phyloP scores from a whole-genome alignment of 306 rosid species.

The Trifolium repens region DNA sequence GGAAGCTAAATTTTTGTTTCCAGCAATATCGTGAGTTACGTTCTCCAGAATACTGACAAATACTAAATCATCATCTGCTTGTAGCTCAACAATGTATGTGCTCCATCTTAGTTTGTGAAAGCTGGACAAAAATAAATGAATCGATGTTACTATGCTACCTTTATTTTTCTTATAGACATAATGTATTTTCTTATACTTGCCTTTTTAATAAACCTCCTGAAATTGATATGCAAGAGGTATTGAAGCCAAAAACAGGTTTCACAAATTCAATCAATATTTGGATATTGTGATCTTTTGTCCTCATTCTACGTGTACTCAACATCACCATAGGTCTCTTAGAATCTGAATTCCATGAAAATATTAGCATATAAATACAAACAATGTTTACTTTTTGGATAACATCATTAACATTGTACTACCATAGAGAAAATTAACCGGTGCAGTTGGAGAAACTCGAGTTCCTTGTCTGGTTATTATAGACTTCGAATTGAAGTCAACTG shows the following conservation, averaged over 20 bases:
- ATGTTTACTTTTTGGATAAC: slow-evolving; percentile 15
- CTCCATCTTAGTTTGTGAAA: slow-evolving; percentile 58
- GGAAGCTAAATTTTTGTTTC: slow-evolving; percentile 85
- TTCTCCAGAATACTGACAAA: slow-evolving; percentile 76
- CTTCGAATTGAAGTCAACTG: slow-evolving; percentile 62
- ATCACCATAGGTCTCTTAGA: slow-evolving; percentile 71
- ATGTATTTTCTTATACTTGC: slow-evolving; percentile 46
- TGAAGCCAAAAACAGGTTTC: slow-evolving; percentile 87
- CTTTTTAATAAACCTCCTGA: slow-evolving; percentile 74
- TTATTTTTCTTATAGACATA: neutral
- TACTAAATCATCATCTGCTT: slow-evolving; percentile 57
- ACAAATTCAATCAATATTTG: slow-evolving; percentile 58
- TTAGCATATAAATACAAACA: slow-evolving; percentile 22
- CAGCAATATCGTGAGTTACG: slow-evolving; percentile 74
- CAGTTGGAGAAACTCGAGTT: slow-evolving; percentile 71
- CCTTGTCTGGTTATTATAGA: slow-evolving; percentile 76
- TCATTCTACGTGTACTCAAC: slow-evolving; percentile 75
- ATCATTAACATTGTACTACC: slow-evolving; percentile 53
- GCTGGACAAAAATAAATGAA: slow-evolving; percentile 58
- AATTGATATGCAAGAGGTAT: slow-evolving; percentile 66
- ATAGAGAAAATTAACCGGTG: slow-evolving; percentile 77
- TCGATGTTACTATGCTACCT: too few relatives aligned
- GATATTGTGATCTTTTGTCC: slow-evolving; percentile 68
- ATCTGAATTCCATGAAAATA: slow-evolving; percentile 59
- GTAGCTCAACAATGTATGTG: slow-evolving; percentile 62